A percentile compares a stretch with the other conserved stretches of the same genome.
phyloP scores from a whole-genome alignment of 108 stramenopile genomes.

The Skeletonema potamos region DNA sequence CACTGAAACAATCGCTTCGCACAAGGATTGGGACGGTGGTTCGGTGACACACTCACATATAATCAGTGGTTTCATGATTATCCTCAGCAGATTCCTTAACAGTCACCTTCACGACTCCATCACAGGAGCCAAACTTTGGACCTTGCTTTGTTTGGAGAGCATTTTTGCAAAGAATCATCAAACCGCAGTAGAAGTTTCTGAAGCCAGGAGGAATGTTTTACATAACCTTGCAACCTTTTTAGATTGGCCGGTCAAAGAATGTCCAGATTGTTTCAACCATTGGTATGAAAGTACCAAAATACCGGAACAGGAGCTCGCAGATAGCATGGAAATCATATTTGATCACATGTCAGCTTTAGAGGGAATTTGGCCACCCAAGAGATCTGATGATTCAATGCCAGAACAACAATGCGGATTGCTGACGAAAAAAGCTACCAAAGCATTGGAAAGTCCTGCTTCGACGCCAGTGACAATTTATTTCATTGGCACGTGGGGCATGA shows the following conservation, averaged over 20 bases:
- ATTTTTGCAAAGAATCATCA: conserved; percentile 26
- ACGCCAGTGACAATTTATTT: neutral
- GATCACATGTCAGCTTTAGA: conserved; percentile 27
- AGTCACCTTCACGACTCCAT: conserved; percentile 6
- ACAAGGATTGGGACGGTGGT: conserved; percentile 25
- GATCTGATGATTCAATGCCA: neutral
- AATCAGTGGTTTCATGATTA: conserved; percentile 32
- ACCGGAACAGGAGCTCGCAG: neutral
- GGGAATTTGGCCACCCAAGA: conserved; percentile 24
- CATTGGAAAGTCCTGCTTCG: neutral
- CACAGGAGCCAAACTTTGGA: conserved; percentile 18
- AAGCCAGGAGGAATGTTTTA: conserved; percentile 11
- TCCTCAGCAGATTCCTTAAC: conserved; percentile 29
- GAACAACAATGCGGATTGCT: conserved; percentile 15
- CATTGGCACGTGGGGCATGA: neutral
- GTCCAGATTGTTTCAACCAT: conserved; percentile 22
- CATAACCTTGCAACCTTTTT: conserved; percentile 21
- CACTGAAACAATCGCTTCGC: conserved; percentile 30
- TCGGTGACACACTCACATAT: conserved; percentile 20
- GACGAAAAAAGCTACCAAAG: neutral
- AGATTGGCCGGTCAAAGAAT: conserved; percentile 25
- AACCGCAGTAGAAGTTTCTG: neutral
- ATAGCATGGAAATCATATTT: conserved; percentile 3
- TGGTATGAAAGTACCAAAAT: conserved; percentile 41
- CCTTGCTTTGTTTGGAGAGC: conserved; percentile 30